A percentile compares a stretch with the other conserved stretches of the same genome.
These are phyloP conservation scores for Fusarium sulawesiense DNA, from an alignment of 2,329 filamentous ascomycete genomes.

Conservation along the genomic window DNA sequence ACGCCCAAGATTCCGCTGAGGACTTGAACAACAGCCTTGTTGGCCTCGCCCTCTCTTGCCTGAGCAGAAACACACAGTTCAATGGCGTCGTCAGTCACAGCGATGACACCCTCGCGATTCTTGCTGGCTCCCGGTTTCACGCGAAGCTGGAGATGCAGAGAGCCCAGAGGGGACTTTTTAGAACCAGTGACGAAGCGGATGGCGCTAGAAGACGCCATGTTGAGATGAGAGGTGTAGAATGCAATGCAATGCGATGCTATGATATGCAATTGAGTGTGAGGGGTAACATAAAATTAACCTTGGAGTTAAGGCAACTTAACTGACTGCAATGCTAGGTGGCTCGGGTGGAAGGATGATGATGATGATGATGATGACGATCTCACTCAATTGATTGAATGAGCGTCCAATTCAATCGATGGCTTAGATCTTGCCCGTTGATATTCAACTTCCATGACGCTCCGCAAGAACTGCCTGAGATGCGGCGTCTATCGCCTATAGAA, in stretches of 20 bases:
- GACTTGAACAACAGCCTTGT: conserved; percentile 72
- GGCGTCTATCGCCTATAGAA: conserved; percentile 42
- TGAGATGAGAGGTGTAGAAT: conserved; percentile 1
- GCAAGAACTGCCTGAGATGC: conserved; percentile 19
- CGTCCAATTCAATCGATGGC: background rate
- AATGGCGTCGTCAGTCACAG: conserved; percentile 66
- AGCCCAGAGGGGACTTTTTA: conserved; percentile 58
- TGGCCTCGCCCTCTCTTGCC: conserved; percentile 75
- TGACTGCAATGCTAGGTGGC: background rate
- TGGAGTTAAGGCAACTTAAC: background rate
- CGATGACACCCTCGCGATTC: conserved; percentile 69
- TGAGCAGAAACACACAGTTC: conserved; percentile 75
- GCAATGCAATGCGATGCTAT: conserved; percentile 1
- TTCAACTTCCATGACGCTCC: background rate
- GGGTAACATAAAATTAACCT: conserved; percentile 16
- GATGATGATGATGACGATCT: conserved; percentile 1
- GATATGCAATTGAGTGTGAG: conserved; percentile 16
- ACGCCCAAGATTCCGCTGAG: conserved; percentile 70
- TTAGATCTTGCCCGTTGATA: background rate
- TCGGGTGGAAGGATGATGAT: conserved; percentile 9
- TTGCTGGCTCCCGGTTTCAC: conserved; percentile 75
- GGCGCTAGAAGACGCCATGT: conserved; percentile 49
- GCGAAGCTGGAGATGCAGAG: conserved; percentile 71
- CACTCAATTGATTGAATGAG: background rate
- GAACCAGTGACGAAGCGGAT: conserved; percentile 62